Percentiles rank a stretch among this genome's conserved stretches.
These are phyloP conservation scores for Rhizopus delemar DNA, from an alignment of 371 early-diverging fungal genomes.

Conservation along the genomic window DNA sequence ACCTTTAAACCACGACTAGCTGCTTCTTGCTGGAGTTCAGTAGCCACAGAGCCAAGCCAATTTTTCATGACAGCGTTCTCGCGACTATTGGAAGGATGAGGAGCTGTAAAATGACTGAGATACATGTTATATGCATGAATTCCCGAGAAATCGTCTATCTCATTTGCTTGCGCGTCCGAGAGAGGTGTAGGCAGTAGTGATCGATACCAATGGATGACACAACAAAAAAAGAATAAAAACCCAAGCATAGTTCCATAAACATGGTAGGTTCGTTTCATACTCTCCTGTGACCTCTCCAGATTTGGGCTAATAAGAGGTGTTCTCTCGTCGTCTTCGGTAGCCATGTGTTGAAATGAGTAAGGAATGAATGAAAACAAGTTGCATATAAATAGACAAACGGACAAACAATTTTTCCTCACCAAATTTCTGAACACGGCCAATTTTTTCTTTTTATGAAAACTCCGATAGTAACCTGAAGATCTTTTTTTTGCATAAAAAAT, in stretches of 20 bases:
- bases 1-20: conserved; percentile 31
- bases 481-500: too few relatives aligned
- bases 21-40: conserved; percentile 45
- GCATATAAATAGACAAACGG: not conserved
- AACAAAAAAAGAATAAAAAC: conserved; percentile 19
- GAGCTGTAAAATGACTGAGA: conserved; percentile 50
- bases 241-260: conserved; percentile 21
- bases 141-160: conserved; percentile 44
- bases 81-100: conserved; percentile 58
- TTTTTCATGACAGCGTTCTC: conserved; percentile 40
- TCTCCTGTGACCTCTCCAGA: not conserved
- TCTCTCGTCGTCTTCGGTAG: conserved; percentile 5
- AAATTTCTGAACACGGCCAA: too few relatives aligned
- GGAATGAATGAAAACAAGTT: not conserved
- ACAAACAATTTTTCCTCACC: too few relatives aligned
- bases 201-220: conserved; percentile 23
- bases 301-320: conserved; percentile 11
- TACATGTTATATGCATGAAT: conserved; percentile 56
- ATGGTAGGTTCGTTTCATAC: conserved; percentile 13
- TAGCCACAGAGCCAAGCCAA: conserved; percentile 36
- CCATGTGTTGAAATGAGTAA: conserved; percentile 2
- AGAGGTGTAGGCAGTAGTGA: conserved; percentile 39
- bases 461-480: too few relatives aligned
- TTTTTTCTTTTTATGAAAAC: too few relatives aligned
- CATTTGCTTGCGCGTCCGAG: conserved; percentile 34